Evolutionary conservation across 2,329 filamentous ascomycete genomes (phyloP), one percentile per base, ranked within the genome.

Genomic region (Penicillium aurantiogriseum): DNA sequence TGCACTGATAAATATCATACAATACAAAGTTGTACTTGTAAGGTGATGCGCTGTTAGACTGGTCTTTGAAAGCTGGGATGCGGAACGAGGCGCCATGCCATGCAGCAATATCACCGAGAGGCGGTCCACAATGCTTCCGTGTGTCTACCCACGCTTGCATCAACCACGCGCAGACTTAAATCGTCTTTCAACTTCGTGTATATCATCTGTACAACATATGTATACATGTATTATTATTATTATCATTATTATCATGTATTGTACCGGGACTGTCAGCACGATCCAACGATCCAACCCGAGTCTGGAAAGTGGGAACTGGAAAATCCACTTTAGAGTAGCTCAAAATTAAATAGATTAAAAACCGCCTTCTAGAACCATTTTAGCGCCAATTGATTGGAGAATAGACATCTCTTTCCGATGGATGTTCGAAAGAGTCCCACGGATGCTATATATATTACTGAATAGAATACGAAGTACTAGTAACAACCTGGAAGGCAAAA

Each of bases 281-380:
- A 59, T 60, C 43, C 44, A 58, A 60, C 45, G 50, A 59, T 60
- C 43, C 44, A 58, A 52, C 51, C 52, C 40, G 48, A 49, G 53
- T 25, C 29, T 47, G 54, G 55, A 51, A 51, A 46, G 54, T 56
- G 54, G 54, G 33, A 56, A 29, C 40, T 43, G n/a, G 45, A 10
- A 46, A 31, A 46, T 15, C 42, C 54, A 56, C 54, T 52, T 46
- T 52, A 45, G 48, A 56, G 31, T 52, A 27, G n/a, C 39, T 39
- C 35, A 29, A 19, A 39, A 35, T 56, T 39, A 25, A 44, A 51
- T 54, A 51, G 3, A 51, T 62, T 49, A 59, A 58, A 59, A 55
- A 59, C 49, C 23, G 59, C 53, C 60, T 65, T 67, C 63, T 66
- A 64, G 64, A 67, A 65, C 54, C 29, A 47, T 54, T 62, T 56